Conservation (phyloP, 345 rosid species). For the Citrus hindsii region DNA sequence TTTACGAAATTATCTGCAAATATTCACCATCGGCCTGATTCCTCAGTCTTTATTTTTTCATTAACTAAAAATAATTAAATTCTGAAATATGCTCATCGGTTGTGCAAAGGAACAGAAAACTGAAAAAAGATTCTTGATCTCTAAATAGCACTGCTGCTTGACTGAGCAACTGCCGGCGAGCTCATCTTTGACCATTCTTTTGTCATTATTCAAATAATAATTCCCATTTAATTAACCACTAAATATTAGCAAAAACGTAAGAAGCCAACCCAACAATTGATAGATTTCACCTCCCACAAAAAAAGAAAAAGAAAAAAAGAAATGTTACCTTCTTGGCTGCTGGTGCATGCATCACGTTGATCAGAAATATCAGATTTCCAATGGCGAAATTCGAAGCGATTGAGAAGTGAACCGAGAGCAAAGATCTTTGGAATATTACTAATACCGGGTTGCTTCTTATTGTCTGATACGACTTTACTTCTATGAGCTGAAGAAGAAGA, state of each 20-base stretch:
- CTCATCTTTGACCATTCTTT: constrained; percentile 23
- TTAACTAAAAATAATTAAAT: neutral
- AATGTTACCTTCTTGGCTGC: constrained; percentile 75
- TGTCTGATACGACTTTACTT: constrained; percentile 12
- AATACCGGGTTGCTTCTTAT: constrained; percentile 31
- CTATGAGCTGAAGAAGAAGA: constrained; percentile 27
- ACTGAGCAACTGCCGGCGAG: neutral
- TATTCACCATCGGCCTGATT: neutral
- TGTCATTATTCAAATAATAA: constrained; percentile 20
- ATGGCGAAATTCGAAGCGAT: constrained; percentile 64
- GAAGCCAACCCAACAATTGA: neutral
- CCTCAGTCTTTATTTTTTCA: neutral
- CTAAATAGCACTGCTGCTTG: neutral
- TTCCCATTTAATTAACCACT: neutral
- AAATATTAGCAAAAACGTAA: neutral
- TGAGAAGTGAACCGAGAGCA: constrained; percentile 65
- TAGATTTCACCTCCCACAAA: neutral
- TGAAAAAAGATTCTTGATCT: constrained; percentile 10
- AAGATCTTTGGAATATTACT: constrained; percentile 65
- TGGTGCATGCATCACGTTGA: constrained; percentile 42
- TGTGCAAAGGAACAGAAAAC: neutral
- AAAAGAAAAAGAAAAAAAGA: neutral
- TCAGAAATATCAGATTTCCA: constrained; percentile 43
- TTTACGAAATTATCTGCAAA: neutral
- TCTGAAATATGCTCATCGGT: neutral